These are phyloP conservation scores for Candida saitoana DNA, from an alignment of 805 yeast genomes.

Conservation along the genomic window DNA sequence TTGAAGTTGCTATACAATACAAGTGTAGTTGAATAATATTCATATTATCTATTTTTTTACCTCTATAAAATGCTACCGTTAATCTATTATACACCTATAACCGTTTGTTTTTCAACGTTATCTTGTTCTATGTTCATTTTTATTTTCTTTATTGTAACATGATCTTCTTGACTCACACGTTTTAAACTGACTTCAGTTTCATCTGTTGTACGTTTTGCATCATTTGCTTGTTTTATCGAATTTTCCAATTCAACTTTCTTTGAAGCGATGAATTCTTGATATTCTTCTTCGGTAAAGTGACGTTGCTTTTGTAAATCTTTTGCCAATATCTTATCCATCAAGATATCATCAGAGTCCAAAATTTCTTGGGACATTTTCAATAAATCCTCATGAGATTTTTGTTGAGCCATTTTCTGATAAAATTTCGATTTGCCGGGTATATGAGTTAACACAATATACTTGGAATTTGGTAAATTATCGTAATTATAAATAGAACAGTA, in stretches of 20 bases:
- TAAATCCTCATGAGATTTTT: constrained; percentile 51
- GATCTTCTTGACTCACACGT: constrained; percentile 1
- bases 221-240: constrained; percentile 1
- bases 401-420: constrained; percentile 51
- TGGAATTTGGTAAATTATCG: constrained; percentile 62
- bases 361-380: constrained; percentile 27
- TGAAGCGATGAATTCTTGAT: constrained; percentile 6
- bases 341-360: constrained; percentile 34
- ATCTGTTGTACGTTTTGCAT: constrained; percentile 5
- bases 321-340: constrained; percentile 29
- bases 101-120: neutral
- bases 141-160: neutral
- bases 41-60: too few species aligned
- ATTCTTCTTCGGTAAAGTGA: constrained; percentile 14
- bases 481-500: constrained; percentile 57
- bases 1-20: neutral
- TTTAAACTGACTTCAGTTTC: neutral
- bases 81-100: neutral
- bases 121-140: neutral
- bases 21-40: too few species aligned
- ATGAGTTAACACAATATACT: constrained; percentile 74
- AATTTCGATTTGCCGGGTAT: constrained; percentile 69
- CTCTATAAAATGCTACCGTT: too few species aligned
- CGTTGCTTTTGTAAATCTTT: constrained; percentile 30
- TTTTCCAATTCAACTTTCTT: constrained; percentile 4